Percentiles rank a stretch among this genome's conserved stretches.
phyloP scores from a whole-genome alignment of 306 rosid species.

The Inga laurina region DNA sequence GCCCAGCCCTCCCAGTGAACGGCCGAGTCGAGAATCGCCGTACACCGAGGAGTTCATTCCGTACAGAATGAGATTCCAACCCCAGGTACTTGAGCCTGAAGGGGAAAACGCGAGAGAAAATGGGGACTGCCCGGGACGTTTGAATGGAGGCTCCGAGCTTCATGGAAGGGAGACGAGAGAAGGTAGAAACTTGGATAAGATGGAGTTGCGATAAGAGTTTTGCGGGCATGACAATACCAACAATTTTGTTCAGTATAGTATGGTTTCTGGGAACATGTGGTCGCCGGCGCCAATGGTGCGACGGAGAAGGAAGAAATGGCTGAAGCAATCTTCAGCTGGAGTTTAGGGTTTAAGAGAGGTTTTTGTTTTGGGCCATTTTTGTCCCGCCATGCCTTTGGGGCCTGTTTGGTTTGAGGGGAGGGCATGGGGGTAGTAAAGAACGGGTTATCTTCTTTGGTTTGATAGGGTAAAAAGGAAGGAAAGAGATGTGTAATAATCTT shows the following conservation, averaged over 20 bases:
- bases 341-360: conserved; percentile 46
- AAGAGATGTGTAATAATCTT: too few relatives aligned
- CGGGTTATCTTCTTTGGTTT: too few relatives aligned
- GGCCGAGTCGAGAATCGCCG: conserved; percentile 51
- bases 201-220: conserved; percentile 66
- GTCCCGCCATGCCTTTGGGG: background rate
- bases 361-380: background rate
- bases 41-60: conserved; percentile 22
- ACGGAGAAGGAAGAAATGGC: background rate
- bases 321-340: background rate
- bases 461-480: too few relatives aligned
- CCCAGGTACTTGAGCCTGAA: conserved; percentile 48
- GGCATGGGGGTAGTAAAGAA: too few relatives aligned
- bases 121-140: conserved; percentile 26
- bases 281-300: background rate
- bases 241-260: background rate
- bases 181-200: conserved; percentile 50
- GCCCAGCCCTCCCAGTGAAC: conserved; percentile 29
- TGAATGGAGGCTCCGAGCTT: conserved; percentile 37
- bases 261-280: background rate
- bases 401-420: too few relatives aligned
- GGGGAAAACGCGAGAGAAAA: conserved; percentile 59
- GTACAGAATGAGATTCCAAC: conserved; percentile 28
- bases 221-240: conserved; percentile 45
- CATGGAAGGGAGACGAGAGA: conserved; percentile 43